Evolutionary conservation across 2,329 filamentous ascomycete species (phyloP).

Genomic region (Sporothrix dimorphospora): DNA sequence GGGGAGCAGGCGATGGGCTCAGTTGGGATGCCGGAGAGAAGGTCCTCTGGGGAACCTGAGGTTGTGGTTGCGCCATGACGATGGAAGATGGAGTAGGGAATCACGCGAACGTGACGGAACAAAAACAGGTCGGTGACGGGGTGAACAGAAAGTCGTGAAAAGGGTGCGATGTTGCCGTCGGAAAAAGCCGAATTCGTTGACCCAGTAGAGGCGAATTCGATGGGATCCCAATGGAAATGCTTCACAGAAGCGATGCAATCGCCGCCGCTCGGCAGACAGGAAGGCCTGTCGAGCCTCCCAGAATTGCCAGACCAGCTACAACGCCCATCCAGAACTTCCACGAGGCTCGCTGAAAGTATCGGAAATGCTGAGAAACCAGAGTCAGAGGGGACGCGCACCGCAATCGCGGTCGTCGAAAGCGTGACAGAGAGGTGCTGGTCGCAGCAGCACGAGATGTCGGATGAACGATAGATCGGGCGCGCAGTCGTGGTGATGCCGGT

Average conservation of each 20-base stretch:
- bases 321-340: slow-evolving; percentile 31
- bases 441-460: not conserved
- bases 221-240: not conserved
- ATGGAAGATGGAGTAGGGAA: not conserved
- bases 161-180: not conserved
- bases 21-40: slow-evolving; percentile 35
- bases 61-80: slow-evolving; percentile 63
- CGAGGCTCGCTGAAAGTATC: not conserved
- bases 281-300: slow-evolving; percentile 53
- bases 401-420: slow-evolving; percentile 12
- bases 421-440: not conserved
- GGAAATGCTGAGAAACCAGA: not conserved
- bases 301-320: slow-evolving; percentile 31
- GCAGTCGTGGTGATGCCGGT: slow-evolving; percentile 8
- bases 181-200: not conserved
- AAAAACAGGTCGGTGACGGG: not conserved
- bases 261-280: slow-evolving; percentile 46
- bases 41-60: slow-evolving; percentile 43
- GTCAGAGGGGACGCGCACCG: slow-evolving; percentile 1
- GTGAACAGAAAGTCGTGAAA: not conserved
- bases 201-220: not conserved
- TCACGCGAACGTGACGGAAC: not conserved
- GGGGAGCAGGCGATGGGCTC: slow-evolving; percentile 33
- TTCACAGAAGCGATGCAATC: not conserved
- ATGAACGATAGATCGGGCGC: not conserved